Percentiles rank a stretch among this genome's conserved stretches.
phyloP scores from a whole-genome alignment of 805 yeast genomes.

The Yarrowia yakushimensis region DNA sequence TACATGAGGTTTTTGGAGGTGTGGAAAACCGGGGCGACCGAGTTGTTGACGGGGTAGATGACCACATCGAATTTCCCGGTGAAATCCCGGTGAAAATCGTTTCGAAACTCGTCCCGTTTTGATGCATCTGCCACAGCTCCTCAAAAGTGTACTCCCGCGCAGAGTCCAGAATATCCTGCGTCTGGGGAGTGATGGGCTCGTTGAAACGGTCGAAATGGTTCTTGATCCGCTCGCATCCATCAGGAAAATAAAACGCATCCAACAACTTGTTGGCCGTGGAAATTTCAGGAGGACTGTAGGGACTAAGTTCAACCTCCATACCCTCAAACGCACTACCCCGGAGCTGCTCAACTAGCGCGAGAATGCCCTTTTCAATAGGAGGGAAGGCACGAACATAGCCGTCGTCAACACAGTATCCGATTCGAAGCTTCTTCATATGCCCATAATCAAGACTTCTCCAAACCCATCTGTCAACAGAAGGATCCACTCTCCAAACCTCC shows the following conservation, averaged over 20 bases:
- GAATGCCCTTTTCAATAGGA: slow-evolving; percentile 51
- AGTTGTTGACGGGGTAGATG: neutral
- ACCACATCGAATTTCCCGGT: neutral
- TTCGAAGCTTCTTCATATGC: slow-evolving; percentile 38
- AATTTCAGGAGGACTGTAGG: neutral
- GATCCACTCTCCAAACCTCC: slow-evolving; percentile 51
- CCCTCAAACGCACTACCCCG: slow-evolving; percentile 37
- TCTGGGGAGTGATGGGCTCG: slow-evolving; percentile 28
- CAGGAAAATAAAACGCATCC: slow-evolving; percentile 50
- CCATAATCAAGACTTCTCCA: slow-evolving; percentile 33
- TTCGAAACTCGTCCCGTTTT: slow-evolving; percentile 35
- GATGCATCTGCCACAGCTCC: slow-evolving; percentile 42
- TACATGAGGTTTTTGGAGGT: slow-evolving; percentile 60
- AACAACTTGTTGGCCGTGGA: slow-evolving; percentile 50
- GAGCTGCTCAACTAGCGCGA: slow-evolving; percentile 52
- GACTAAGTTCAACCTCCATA: neutral
- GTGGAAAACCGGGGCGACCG: slow-evolving; percentile 61
- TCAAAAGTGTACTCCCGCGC: slow-evolving; percentile 33
- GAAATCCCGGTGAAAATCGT: slow-evolving; percentile 23
- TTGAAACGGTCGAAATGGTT: slow-evolving; percentile 32
- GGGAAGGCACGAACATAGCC: slow-evolving; percentile 51
- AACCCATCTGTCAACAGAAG: slow-evolving; percentile 51
- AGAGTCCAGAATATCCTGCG: slow-evolving; percentile 38
- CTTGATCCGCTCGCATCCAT: slow-evolving; percentile 44
- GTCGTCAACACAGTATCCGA: slow-evolving; percentile 50